These are phyloP conservation scores for Solanum chacoense DNA, from an alignment of 305 asterid genomes.

Conservation along the genomic window DNA sequence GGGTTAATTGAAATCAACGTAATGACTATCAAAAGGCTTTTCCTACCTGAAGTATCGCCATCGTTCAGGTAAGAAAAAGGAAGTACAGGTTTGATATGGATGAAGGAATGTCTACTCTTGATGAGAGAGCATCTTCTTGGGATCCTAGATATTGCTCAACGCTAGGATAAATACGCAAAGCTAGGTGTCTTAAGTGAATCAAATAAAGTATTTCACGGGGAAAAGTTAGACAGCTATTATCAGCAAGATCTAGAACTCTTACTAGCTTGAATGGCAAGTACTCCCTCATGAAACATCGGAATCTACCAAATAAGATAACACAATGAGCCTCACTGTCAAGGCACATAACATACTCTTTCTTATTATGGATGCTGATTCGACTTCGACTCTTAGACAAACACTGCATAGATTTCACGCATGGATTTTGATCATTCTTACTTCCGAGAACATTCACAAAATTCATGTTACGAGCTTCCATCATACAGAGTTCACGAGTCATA, in stretches of 20 bases:
- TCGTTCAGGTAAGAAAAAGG: too few relatives aligned
- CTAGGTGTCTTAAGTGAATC: background rate
- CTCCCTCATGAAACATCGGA: rapidly evolving
- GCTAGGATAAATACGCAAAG: background rate
- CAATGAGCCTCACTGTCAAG: background rate
- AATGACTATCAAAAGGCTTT: too few relatives aligned
- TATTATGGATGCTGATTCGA: background rate
- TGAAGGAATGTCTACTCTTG: background rate
- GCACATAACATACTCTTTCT: too few relatives aligned
- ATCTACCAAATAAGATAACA: background rate
- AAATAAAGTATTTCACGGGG: background rate
- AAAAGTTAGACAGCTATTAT: background rate
- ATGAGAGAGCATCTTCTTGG: background rate
- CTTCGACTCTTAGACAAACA: background rate
- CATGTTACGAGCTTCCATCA: background rate
- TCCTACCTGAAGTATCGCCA: too few relatives aligned
- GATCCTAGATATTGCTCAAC: background rate
- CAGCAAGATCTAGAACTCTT: background rate
- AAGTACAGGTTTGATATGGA: background rate
- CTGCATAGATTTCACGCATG: background rate
- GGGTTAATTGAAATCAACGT: too few relatives aligned
- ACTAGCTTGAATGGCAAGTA: background rate
- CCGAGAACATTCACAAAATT: background rate
- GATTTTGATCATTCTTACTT: background rate
- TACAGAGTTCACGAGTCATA: background rate